Base-by-base conservation (phyloP, 176 grass and related monocot genomes). In the Zea mays region DNA sequence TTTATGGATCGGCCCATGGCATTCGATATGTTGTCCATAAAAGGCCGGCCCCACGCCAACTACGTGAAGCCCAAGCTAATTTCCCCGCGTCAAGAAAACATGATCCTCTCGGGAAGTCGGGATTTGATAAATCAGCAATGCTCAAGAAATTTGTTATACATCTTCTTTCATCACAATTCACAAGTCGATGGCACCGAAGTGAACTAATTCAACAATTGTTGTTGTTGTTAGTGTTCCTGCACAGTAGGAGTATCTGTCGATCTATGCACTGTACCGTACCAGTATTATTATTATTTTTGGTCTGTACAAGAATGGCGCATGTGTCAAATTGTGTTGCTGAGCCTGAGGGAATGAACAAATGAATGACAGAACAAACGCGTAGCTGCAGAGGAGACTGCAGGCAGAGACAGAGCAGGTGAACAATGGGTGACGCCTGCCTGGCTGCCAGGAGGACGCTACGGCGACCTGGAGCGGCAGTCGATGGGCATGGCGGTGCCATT, bases 401-500 rank as follows among this genome's bases (percentile, higher is more conserved):
- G 52, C 52, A 55, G 52, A 55, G 52, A 16, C 51, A 17, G 16
- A 15, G 49, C 45, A 48, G 46, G 46, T 48, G 48, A 55, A 13
- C 3, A 41, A 64, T 51, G 27, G 27, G 27, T 27, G 27, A 27
- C 27, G 69, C 33, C 37, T 8, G 42, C 33, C 13, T 13, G 50
- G 6, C 7, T 19, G 54, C 54, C 54, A 19, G 52, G 16, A 54
- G 15, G 7, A 1, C 5, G 49, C 21, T 80, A 84, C 12, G 86
- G 77, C 72, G 86, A 88, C 49, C 5, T 85, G 15, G 86, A 76
- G 47, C 33, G 62, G 73, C 76, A 85, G 71, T 86, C 83, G 68
- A 65, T 66, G 65, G 59, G 56, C 72, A 87, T 47, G 34, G 78
- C 85, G 15, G 72, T 88, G 72, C 95, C 91, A 6, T 92, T 90